Evolutionary conservation across 345 rosid species (phyloP), one percentile per base, ranked within the genome.

Genomic region (Syzygium jambos): DNA sequence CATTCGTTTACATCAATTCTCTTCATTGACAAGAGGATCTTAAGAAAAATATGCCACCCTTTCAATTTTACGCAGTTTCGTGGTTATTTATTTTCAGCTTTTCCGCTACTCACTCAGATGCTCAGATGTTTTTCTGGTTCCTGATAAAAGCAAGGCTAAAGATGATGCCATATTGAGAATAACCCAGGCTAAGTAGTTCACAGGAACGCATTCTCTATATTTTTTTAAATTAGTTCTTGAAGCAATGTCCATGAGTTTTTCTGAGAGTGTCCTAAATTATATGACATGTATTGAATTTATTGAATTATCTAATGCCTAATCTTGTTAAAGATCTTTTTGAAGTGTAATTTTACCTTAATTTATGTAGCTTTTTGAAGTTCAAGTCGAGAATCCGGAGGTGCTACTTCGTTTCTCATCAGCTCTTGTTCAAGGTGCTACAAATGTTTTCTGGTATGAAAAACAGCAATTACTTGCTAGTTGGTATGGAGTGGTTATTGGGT

Each of bases 341-440:
- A 51, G 86, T 84, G 51, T 85, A 78, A 34, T 89, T 88, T 2
- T 87, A 43, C 89, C 65, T 51, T 46, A 22, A 85, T 84, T 87
- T 91, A 82, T 92, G 91, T 93, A 98, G 99, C 92, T 96, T 87
- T 96, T 98, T 89, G 98, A 98, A 92, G 99, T 90, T 86, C 93
- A 94, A 86, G 92, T 95, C 65, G 95, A 96, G 80, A 95, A 93
- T 88, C 89, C 90, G 53, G 99, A 93, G 85, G 94, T 94, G 85
- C 96, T 96, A 78, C 88, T 96, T 53, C 98, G 99, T 30, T 98
- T 93, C 94, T 98, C 99, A 53, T 96, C 99, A 87, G 99, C 99
- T 83, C 96, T 98, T 90, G 98, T 94, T 86, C 98, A 96, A 89
- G 99, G 99, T 90, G 99, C 99, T 87, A 95, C 99, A 85, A 95